Evolutionary conservation across 2,329 filamentous ascomycete genomes (phyloP), one percentile per base, ranked within the genome.

Genomic region (Immersiporthe knoxdaviesiana): DNA sequence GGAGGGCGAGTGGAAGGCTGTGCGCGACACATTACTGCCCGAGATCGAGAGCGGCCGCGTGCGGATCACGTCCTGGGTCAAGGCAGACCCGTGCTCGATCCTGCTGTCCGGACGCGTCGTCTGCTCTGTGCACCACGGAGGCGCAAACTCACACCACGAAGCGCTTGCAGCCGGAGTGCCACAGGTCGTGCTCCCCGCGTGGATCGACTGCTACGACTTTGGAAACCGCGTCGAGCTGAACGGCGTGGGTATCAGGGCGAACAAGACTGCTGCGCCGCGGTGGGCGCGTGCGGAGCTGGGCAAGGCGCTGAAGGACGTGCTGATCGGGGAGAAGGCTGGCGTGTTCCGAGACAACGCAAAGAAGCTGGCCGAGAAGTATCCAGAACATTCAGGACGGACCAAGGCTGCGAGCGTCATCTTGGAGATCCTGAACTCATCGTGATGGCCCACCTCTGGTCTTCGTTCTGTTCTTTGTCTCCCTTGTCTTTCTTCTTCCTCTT

Each of bases 151-250:
- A 0, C 77, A 77, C 65, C 72, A 75, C 47, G 76, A 78, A 61
- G 72, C 75, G 1, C 56, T 75, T 18, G 72, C 72, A 73, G 78
- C 79, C 16, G 83, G 82, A 0, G 74, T 84, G 18, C 83, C 83
- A 1, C 83, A 85, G 50, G 75, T 84, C 4, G 71, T 84, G 3
- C 74, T 85, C 0, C 82, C 83, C 0, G 71, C 77, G 3, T 85
- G 83, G 83, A 75, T 79, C 1, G 83, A 84, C 71, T 81, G 78
- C 35, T 84, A 83, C 70, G 83, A 85, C 63, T 84, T 80, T 67
- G 83, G 81, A 5, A 76, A 78, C 62, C 77, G 83, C 0, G 81
- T 78, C 11, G 83, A 84, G 73, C 74, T 78, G 70, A 76, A 84
- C 0, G 81, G 81, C 0, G 77, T 85, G 30, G 83, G 83, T 2